Evolutionary conservation across 2,329 filamentous ascomycete species (phyloP).

Genomic region (Beauveria rudraprayagi): DNA sequence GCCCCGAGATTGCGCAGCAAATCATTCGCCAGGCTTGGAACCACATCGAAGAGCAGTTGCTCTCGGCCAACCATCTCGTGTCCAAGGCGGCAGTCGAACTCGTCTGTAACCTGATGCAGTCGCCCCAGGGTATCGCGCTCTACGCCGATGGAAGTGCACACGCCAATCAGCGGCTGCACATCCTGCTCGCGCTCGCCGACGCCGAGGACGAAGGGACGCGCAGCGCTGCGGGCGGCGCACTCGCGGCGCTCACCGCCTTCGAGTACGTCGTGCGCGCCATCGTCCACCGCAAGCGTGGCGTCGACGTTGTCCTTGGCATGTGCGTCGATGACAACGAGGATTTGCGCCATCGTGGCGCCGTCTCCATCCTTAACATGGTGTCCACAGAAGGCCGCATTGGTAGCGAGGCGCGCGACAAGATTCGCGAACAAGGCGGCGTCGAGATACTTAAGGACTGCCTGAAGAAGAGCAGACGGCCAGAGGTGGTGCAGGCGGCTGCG

Average conservation of each 20-base stretch:
- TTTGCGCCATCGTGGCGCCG: constrained; percentile 63
- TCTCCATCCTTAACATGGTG: constrained; percentile 67
- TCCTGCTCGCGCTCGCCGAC: constrained; percentile 81
- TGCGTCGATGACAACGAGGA: constrained; percentile 67
- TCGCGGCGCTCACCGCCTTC: constrained; percentile 76
- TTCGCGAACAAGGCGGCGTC: constrained; percentile 56
- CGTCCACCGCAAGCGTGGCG: constrained; percentile 60
- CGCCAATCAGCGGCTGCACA: constrained; percentile 67
- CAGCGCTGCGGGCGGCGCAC: constrained; percentile 75
- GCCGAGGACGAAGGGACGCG: constrained; percentile 73
- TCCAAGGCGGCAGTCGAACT: constrained; percentile 81
- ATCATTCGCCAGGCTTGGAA: constrained; percentile 70
- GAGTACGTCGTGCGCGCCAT: constrained; percentile 67
- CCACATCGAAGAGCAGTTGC: constrained; percentile 73
- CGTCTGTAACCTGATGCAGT: constrained; percentile 79
- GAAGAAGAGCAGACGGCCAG: constrained; percentile 58
- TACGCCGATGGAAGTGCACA: constrained; percentile 61
- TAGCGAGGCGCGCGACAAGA: constrained; percentile 46
- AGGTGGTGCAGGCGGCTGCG: constrained; percentile 63
- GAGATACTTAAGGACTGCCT: constrained; percentile 62
- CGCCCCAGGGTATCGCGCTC: constrained; percentile 55
- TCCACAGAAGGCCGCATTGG: constrained; percentile 59
- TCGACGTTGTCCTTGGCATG: constrained; percentile 70
- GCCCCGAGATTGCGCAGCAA: constrained; percentile 52
- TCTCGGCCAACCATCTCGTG: constrained; percentile 67